Percentiles rank a stretch among this genome's conserved stretches.
Evolutionary conservation across 1,284 basidiomycete genomes (phyloP).

Genomic region (Ceratobasidium sp.): DNA sequence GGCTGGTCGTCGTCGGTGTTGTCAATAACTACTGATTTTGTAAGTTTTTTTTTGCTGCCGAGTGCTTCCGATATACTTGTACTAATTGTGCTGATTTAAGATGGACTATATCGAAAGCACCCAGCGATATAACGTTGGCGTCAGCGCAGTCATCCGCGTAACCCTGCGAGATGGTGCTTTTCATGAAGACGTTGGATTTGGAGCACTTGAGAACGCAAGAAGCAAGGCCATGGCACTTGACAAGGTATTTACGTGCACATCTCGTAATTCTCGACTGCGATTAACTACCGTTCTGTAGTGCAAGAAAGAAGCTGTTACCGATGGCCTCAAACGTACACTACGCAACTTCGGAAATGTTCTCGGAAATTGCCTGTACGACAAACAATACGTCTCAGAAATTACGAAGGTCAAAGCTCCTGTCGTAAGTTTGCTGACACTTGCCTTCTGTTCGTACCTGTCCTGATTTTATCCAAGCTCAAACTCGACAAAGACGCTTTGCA

Average conservation of each 20-base stretch:
- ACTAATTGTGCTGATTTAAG: constrained; percentile 43
- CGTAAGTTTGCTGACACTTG: constrained; percentile 60
- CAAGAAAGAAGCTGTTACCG: constrained; percentile 98
- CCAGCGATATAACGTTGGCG: constrained; percentile 75
- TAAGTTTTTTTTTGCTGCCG: constrained; percentile 53
- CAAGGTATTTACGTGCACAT: constrained; percentile 86
- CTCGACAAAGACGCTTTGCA: constrained; percentile 79
- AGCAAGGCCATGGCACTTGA: constrained; percentile 89
- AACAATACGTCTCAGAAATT: constrained; percentile 84
- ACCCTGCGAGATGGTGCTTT: constrained; percentile 88
- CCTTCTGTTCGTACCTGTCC: constrained; percentile 1
- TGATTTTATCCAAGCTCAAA: constrained; percentile 64
- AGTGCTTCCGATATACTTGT: constrained; percentile 57
- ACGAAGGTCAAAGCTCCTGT: constrained; percentile 84
- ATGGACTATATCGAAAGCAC: constrained; percentile 76
- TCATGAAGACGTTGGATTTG: constrained; percentile 95
- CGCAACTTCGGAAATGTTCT: constrained; percentile 94
- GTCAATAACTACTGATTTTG: constrained; percentile 74
- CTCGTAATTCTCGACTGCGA: too few species aligned
- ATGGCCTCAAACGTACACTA: constrained; percentile 90
- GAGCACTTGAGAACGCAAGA: constrained; percentile 84
- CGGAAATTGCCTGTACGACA: constrained; percentile 97
- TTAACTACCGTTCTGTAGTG: constrained; percentile 63
- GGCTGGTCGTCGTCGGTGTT: constrained; percentile 94
- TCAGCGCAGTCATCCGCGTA: constrained; percentile 87